Conservation (phyloP, 148 eudicot genomes). For the Gaultheria prostrata region DNA sequence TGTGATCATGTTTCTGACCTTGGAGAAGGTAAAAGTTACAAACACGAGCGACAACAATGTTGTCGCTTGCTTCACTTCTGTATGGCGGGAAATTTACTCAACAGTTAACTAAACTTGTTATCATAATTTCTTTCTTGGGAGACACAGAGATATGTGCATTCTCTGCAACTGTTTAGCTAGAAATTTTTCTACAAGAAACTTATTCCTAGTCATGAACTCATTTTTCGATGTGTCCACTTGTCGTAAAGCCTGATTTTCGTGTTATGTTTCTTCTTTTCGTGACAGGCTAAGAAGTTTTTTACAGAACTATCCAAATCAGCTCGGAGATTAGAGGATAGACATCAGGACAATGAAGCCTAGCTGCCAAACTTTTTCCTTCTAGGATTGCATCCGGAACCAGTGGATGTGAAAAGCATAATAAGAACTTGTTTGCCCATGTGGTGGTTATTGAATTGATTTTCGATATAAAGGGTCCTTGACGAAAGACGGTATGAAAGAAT, state of each 20-base stretch:
- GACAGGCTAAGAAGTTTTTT: constrained; percentile 80
- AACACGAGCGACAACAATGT: neutral
- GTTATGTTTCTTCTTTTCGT: neutral
- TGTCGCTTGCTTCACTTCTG: neutral
- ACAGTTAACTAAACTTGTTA: neutral
- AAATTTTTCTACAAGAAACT: too few relatives aligned
- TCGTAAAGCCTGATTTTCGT: neutral
- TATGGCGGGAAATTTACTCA: neutral
- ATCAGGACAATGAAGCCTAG: neutral
- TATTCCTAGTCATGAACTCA: too few relatives aligned
- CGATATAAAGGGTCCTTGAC: constrained; percentile 2
- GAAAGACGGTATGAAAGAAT: neutral
- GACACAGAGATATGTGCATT: neutral
- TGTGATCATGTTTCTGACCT: constrained; percentile 95
- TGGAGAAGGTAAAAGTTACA: constrained; percentile 76
- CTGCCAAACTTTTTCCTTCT: neutral
- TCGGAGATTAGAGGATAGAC: constrained; percentile 23
- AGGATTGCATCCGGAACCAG: neutral
- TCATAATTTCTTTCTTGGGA: too few relatives aligned
- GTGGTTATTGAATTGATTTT: constrained; percentile 12
- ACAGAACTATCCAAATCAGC: constrained; percentile 56
- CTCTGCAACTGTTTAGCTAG: neutral
- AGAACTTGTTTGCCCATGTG: neutral
- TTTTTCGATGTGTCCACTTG: neutral
- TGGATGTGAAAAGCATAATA: neutral